Conservation (phyloP, 352 stramenopile species). For the Thraustochytrium sp. region DNA sequence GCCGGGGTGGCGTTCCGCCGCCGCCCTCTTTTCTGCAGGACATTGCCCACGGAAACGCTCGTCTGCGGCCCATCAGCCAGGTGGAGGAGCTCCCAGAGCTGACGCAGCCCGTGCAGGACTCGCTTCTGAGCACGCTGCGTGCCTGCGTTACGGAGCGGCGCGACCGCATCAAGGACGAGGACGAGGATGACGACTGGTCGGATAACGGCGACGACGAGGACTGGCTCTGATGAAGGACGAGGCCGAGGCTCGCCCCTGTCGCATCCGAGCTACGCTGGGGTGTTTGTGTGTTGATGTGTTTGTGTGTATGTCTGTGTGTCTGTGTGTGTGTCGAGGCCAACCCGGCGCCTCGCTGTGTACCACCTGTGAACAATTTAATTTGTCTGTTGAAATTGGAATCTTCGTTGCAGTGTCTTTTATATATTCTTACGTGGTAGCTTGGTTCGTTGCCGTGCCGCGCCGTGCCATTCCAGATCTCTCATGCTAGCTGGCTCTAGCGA, state of each 20-base stretch:
- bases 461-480: no score
- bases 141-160: neutral
- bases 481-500: neutral
- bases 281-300: no score
- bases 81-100: conserved; percentile 21
- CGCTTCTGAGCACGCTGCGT: neutral
- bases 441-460: no score
- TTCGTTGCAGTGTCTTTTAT: no score
- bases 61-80: neutral
- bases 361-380: no score
- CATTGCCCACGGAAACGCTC: neutral
- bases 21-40: neutral
- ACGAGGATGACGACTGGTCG: neutral
- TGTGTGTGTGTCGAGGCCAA: no score
- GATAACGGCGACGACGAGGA: neutral
- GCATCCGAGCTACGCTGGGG: no score
- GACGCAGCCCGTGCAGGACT: neutral
- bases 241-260: no score
- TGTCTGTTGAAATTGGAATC: no score
- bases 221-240: neutral
- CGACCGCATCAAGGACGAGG: neutral
- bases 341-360: no score
- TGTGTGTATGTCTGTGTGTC: neutral
- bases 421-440: no score
- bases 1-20: neutral